These are phyloP conservation scores for Begonia peltatifolia DNA, from an alignment of 306 rosid species.

Conservation along the genomic window DNA sequence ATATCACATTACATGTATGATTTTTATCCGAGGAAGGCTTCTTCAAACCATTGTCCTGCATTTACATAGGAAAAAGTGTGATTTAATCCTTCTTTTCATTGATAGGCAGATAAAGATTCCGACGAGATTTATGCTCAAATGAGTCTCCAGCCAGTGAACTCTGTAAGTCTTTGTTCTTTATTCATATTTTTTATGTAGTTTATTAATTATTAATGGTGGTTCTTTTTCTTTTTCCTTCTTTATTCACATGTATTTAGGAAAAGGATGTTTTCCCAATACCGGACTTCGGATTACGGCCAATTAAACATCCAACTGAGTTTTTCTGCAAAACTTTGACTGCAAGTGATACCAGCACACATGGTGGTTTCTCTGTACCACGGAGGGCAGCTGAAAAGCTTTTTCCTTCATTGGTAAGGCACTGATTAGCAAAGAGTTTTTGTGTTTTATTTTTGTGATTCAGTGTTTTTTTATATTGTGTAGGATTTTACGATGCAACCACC, in stretches of 20 bases:
- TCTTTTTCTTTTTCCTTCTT: too few species aligned
- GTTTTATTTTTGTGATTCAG: conserved; percentile 3
- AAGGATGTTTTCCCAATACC: conserved; percentile 76
- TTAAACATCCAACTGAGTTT: conserved; percentile 84
- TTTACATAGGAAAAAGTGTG: not conserved
- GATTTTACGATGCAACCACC: conserved; percentile 90
- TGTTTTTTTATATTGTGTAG: conserved; percentile 19
- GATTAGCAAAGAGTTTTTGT: not conserved
- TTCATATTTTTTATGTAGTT: not conserved
- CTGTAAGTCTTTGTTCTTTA: conserved; percentile 39
- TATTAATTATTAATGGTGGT: not conserved
- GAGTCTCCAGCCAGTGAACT: conserved; percentile 82
- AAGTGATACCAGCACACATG: conserved; percentile 92
- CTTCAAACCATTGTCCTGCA: not conserved
- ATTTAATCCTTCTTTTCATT: conserved; percentile 4
- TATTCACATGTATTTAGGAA: conserved; percentile 30
- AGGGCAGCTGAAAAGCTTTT: conserved; percentile 94
- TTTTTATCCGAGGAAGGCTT: not conserved
- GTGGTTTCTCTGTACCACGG: conserved; percentile 90
- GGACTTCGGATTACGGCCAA: conserved; percentile 64
- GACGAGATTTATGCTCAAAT: conserved; percentile 96
- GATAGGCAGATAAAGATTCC: conserved; percentile 86
- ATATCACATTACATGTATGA: conserved; percentile 73
- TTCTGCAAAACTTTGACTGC: conserved; percentile 97
- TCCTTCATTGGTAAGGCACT: conserved; percentile 55